These are phyloP conservation scores for Amylocystis lapponica DNA, from an alignment of 768 basidiomycete genomes.

Conservation along the genomic window DNA sequence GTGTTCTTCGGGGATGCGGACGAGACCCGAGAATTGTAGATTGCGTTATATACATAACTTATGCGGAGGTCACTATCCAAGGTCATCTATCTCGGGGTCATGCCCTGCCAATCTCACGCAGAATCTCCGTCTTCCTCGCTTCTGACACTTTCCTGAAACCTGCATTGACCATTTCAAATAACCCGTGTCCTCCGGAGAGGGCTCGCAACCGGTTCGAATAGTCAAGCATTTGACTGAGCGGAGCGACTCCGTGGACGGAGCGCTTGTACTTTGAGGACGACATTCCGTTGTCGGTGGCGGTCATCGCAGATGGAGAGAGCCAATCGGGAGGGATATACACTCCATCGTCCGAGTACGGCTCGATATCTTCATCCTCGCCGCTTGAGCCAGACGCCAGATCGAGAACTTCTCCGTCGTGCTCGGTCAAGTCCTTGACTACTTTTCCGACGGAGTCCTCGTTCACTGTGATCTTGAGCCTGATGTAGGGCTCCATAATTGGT, in stretches of 20 bases:
- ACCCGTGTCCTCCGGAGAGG: conserved; percentile 75
- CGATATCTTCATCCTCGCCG: conserved; percentile 31
- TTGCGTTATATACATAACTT: conserved; percentile 10
- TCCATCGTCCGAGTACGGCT: conserved; percentile 51
- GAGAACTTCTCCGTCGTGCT: conserved; percentile 73
- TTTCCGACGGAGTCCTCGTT: conserved; percentile 66
- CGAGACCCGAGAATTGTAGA: conserved; percentile 57
- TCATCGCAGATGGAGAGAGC: conserved; percentile 65
- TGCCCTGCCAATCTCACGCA: conserved; percentile 73
- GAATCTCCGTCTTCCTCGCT: conserved; percentile 60
- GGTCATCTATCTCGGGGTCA: not conserved
- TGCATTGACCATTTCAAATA: conserved; percentile 73
- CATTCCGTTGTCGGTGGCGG: conserved; percentile 20
- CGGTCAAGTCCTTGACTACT: conserved; percentile 79
- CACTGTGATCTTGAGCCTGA: conserved; percentile 62
- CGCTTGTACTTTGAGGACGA: conserved; percentile 42
- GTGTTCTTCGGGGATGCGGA: conserved; percentile 82
- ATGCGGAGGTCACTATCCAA: not conserved
- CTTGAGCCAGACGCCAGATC: conserved; percentile 52
- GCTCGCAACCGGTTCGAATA: conserved; percentile 76
- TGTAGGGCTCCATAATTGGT: conserved; percentile 74
- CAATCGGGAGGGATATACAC: conserved; percentile 71
- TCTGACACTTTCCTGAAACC: conserved; percentile 69
- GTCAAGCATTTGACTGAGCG: conserved; percentile 77
- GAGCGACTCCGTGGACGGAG: conserved; percentile 67